A percentile compares a stretch with the other conserved stretches of the same genome.
Evolutionary conservation across 176 grass and related monocot species (phyloP).

Genomic region (Phoenix dactylifera): DNA sequence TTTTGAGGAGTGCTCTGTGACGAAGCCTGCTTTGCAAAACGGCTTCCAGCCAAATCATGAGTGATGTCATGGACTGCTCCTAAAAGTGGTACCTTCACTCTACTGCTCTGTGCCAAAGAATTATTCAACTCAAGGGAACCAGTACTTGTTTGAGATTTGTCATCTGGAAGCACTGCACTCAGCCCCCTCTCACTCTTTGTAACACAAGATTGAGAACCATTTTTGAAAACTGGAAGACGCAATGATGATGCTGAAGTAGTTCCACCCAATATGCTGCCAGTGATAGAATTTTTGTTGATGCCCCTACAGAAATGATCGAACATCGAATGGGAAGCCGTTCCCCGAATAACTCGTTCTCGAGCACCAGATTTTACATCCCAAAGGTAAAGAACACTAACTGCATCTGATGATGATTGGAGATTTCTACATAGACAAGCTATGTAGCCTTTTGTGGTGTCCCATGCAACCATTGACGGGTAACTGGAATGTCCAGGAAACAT

Average conservation of each 20-base stretch:
- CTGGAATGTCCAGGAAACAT: slow-evolving; percentile 82
- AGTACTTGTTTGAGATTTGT: slow-evolving; percentile 31
- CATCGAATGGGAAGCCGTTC: slow-evolving; percentile 60
- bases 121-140: slow-evolving; percentile 22
- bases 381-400: slow-evolving; percentile 60
- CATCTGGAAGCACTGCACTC: slow-evolving; percentile 20
- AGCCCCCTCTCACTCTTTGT: slow-evolving; percentile 19
- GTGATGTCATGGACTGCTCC: slow-evolving; percentile 21
- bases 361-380: slow-evolving; percentile 94
- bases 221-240: slow-evolving; percentile 62
- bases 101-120: slow-evolving; percentile 26
- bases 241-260: slow-evolving; percentile 83
- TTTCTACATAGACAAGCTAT: slow-evolving; percentile 85
- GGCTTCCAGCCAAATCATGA: slow-evolving; percentile 40
- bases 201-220: slow-evolving; percentile 21
- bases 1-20: slow-evolving; percentile 26
- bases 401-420: slow-evolving; percentile 42
- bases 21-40: slow-evolving; percentile 28
- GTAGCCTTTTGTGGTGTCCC: slow-evolving; percentile 87
- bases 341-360: slow-evolving; percentile 59
- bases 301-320: slow-evolving; percentile 91
- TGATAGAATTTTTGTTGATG: slow-evolving; percentile 74
- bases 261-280: slow-evolving; percentile 77
- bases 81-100: slow-evolving; percentile 38
- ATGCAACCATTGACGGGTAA: slow-evolving; percentile 79